Evolutionary conservation across 1,139 yeast genomes (phyloP).

Genomic region (Yamadazyma pseudoaaseri): DNA sequence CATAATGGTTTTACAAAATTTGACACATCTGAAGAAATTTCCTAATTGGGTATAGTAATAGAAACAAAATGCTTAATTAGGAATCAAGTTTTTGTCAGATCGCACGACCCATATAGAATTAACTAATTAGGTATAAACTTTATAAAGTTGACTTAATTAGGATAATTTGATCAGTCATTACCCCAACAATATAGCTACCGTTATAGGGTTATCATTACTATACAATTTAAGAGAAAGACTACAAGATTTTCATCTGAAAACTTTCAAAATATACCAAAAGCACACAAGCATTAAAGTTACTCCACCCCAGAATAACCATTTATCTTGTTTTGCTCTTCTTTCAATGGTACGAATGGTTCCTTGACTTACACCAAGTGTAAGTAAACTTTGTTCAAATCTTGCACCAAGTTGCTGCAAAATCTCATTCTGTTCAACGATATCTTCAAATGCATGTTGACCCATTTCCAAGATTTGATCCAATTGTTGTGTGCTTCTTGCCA

Average conservation of each 20-base stretch:
- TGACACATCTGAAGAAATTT: conserved; percentile 14
- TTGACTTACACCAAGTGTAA: conserved; percentile 83
- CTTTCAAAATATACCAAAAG: conserved; percentile 68
- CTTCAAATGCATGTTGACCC: conserved; percentile 85
- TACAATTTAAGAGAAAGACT: too few species aligned
- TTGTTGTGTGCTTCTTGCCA: conserved; percentile 74
- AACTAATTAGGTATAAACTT: background rate
- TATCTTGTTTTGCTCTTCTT: conserved; percentile 84
- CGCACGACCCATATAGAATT: conserved; percentile 1
- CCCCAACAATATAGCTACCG: background rate
- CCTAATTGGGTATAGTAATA: conserved; percentile 20
- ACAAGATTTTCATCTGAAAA: conserved; percentile 60
- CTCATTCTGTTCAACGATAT: conserved; percentile 81
- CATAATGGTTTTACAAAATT: conserved; percentile 6
- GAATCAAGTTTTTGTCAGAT: background rate
- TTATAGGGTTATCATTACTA: too few species aligned
- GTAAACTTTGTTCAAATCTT: conserved; percentile 65
- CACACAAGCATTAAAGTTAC: conserved; percentile 59
- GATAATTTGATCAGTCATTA: background rate
- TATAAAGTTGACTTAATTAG: background rate
- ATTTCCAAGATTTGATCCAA: conserved; percentile 86
- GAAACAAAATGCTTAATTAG: conserved; percentile 4
- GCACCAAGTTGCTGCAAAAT: conserved; percentile 62
- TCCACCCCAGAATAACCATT: conserved; percentile 82
- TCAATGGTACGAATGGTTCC: conserved; percentile 83